Evolutionary conservation across 2,329 filamentous ascomycete genomes (phyloP).

Genomic region (Neoscytalidium dimidiatum): DNA sequence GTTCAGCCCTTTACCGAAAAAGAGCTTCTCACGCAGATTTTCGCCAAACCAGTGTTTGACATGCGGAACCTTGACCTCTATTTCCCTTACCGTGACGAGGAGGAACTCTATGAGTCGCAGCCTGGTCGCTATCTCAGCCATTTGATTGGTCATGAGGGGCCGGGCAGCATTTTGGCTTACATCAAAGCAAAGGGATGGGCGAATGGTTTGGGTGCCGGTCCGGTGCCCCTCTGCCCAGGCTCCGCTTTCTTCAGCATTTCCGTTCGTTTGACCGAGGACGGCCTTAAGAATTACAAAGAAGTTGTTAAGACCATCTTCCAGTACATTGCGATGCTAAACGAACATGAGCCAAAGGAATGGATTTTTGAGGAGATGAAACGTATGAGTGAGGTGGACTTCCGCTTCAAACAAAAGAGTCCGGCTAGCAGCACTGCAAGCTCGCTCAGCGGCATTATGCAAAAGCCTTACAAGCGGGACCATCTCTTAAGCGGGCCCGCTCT

Average conservation of each 20-base stretch:
- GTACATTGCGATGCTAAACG: slow-evolving; percentile 83
- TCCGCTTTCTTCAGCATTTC: slow-evolving; percentile 78
- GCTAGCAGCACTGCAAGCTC: slow-evolving; percentile 87
- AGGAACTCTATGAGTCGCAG: slow-evolving; percentile 74
- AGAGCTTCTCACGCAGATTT: slow-evolving; percentile 70
- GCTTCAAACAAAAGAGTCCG: slow-evolving; percentile 89
- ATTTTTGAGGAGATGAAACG: slow-evolving; percentile 90
- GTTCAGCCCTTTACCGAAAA: slow-evolving; percentile 61
- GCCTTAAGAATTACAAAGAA: slow-evolving; percentile 78
- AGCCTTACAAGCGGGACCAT: slow-evolving; percentile 81
- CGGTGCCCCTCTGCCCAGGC: slow-evolving; percentile 75
- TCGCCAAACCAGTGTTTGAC: slow-evolving; percentile 91
- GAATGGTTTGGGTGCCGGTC: slow-evolving; percentile 77
- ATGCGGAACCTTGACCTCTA: slow-evolving; percentile 75
- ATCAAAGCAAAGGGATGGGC: slow-evolving; percentile 90
- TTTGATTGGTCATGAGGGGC: slow-evolving; percentile 88
- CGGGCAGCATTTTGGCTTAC: slow-evolving; percentile 87
- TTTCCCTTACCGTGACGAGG: slow-evolving; percentile 86
- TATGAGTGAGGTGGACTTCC: slow-evolving; percentile 91
- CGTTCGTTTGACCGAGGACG: slow-evolving; percentile 81
- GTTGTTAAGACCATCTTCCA: slow-evolving; percentile 84
- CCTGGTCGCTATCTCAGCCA: slow-evolving; percentile 86
- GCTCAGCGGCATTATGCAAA: slow-evolving; percentile 87
- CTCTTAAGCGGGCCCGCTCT: slow-evolving; percentile 78
- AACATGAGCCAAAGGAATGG: slow-evolving; percentile 83